Percentiles rank a stretch among this genome's conserved stretches.
Conservation (phyloP, 2,329 filamentous ascomycete species). For the Cladosporium austrohemisphaericum region DNA sequence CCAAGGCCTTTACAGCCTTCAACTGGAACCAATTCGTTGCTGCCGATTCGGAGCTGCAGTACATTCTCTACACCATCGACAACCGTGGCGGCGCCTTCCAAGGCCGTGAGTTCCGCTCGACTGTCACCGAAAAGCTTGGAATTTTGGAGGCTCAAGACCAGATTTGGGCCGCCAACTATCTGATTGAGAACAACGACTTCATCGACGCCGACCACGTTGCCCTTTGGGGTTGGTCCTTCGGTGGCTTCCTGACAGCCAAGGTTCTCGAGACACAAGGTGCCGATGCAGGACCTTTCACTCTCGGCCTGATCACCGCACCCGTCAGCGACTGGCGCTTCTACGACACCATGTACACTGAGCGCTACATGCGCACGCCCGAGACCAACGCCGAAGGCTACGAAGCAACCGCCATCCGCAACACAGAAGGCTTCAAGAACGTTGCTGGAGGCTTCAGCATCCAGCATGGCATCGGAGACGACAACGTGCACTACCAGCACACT, state of each 20-base stretch:
- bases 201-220: constrained; percentile 58
- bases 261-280: constrained; percentile 52
- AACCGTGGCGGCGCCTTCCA: constrained; percentile 64
- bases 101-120: constrained; percentile 59
- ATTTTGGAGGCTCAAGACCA: constrained; percentile 63
- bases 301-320: constrained; percentile 62
- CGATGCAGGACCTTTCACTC: constrained; percentile 58
- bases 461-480: constrained; percentile 67
- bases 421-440: constrained; percentile 60
- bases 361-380: constrained; percentile 64
- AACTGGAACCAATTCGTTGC: constrained; percentile 62
- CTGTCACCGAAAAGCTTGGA: constrained; percentile 58
- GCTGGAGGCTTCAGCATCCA: constrained; percentile 59
- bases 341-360: constrained; percentile 67
- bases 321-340: constrained; percentile 69
- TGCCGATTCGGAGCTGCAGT: constrained; percentile 65
- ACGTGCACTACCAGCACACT: constrained; percentile 67
- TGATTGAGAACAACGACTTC: constrained; percentile 49
- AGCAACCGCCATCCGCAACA: constrained; percentile 55
- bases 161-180: constrained; percentile 60
- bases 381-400: constrained; percentile 60
- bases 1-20: constrained; percentile 53
- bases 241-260: constrained; percentile 64
- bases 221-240: constrained; percentile 68
- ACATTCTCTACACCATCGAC: constrained; percentile 65